phyloP scores from a whole-genome alignment of 2,329 filamentous ascomycete species.

The Davidsoniella neocaledoniae region DNA sequence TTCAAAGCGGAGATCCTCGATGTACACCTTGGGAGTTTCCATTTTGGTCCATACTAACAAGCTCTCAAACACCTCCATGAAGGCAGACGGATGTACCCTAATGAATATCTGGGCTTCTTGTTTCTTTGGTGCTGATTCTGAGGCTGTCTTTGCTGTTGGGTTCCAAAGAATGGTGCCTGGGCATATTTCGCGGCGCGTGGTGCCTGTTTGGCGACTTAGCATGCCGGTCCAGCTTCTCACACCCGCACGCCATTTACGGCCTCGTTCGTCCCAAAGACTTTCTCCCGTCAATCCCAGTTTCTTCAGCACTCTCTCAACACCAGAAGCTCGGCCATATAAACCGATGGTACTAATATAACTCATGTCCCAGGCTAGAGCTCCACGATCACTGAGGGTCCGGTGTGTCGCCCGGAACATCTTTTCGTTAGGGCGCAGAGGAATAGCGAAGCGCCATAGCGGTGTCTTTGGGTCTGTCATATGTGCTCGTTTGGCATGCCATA shows the following conservation, averaged over 20 bases:
- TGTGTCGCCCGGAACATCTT: conserved; percentile 85
- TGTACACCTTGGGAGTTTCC: conserved; percentile 41
- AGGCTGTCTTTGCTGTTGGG: conserved; percentile 20
- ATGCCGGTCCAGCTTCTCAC: conserved; percentile 31
- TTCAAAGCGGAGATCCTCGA: conserved; percentile 56
- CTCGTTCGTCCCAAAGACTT: conserved; percentile 44
- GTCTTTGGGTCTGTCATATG: conserved; percentile 67
- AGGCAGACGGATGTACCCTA: conserved; percentile 68
- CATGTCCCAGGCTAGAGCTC: conserved; percentile 78
- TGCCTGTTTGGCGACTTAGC: conserved; percentile 37
- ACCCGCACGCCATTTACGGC: conserved; percentile 51
- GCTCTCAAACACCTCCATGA: conserved; percentile 50
- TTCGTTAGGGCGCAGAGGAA: conserved; percentile 71
- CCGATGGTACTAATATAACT: conserved; percentile 85
- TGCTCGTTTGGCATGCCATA: conserved; percentile 85
- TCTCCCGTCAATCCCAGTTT: conserved; percentile 45
- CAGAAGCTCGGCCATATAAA: conserved; percentile 48
- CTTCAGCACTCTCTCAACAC: conserved; percentile 49
- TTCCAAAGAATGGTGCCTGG: conserved; percentile 66
- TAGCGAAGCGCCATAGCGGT: conserved; percentile 77
- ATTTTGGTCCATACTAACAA: conserved; percentile 40
- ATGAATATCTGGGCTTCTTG: conserved; percentile 37
- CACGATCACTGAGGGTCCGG: conserved; percentile 56
- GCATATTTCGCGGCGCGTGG: conserved; percentile 41
- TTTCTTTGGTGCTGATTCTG: not conserved